phyloP scores from a whole-genome alignment of 495 filamentous ascomycete genomes.

The Talaromyces ruber region DNA sequence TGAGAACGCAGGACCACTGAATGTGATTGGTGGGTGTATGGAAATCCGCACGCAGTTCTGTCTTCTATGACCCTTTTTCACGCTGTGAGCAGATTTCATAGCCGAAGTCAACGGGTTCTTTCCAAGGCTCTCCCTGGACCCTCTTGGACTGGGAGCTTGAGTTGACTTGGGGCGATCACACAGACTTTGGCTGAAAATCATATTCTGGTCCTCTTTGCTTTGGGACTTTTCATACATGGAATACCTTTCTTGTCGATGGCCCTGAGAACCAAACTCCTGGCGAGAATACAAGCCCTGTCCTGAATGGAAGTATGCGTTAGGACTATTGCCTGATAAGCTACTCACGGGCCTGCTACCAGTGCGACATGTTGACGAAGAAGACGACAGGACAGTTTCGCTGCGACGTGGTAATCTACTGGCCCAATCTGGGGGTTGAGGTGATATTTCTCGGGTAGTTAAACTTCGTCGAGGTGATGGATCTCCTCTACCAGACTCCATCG shows the following conservation, averaged over 20 bases:
- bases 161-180: slow-evolving; percentile 1
- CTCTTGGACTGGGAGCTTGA: neutral
- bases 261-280: slow-evolving; percentile 5
- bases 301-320: neutral
- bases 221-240: slow-evolving; percentile 17
- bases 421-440: slow-evolving; percentile 12
- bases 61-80: slow-evolving; percentile 34
- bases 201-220: slow-evolving; percentile 9
- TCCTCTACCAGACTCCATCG: slow-evolving; percentile 15
- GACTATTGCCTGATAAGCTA: neutral
- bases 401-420: slow-evolving; percentile 21
- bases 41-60: slow-evolving; percentile 45
- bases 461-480: slow-evolving; percentile 31
- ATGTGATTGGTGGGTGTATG: slow-evolving; percentile 32
- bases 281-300: slow-evolving; percentile 6
- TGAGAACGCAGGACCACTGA: slow-evolving; percentile 25
- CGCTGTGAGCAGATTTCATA: slow-evolving; percentile 25
- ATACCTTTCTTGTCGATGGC: slow-evolving; percentile 12
- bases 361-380: neutral
- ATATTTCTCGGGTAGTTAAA: slow-evolving; percentile 24
- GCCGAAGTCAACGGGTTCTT: slow-evolving; percentile 26
- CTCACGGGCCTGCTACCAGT: slow-evolving; percentile 1
- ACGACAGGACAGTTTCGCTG: slow-evolving; percentile 24
- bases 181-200: slow-evolving; percentile 1
- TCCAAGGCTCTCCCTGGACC: neutral